Evolutionary conservation across 495 filamentous ascomycete species (phyloP).

Genomic region (Achaetomiella virescens): DNA sequence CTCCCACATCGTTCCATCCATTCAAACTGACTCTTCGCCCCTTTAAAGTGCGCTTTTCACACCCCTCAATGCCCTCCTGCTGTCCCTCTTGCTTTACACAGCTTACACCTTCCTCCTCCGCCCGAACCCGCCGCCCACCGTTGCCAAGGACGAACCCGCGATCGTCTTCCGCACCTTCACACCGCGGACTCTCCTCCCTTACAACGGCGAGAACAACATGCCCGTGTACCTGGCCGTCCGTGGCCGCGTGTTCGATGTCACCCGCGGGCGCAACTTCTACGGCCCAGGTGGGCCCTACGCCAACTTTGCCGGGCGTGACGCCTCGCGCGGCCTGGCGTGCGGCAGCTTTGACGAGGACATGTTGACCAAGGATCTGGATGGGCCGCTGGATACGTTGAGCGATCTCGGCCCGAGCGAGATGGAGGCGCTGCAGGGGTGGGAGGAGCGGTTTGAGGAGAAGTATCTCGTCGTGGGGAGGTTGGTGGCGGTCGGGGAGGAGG

Average conservation of each 20-base stretch:
- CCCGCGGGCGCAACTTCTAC: slow-evolving; percentile 81
- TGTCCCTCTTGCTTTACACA: slow-evolving; percentile 62
- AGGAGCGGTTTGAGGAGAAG: slow-evolving; percentile 87
- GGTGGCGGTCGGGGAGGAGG: slow-evolving; percentile 47
- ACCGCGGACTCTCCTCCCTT: slow-evolving; percentile 76
- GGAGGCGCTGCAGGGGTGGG: slow-evolving; percentile 82
- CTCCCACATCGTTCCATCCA: slow-evolving; percentile 15
- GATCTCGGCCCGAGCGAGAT: slow-evolving; percentile 71
- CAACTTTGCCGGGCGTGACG: slow-evolving; percentile 93
- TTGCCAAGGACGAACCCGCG: slow-evolving; percentile 62
- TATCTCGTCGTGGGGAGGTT: slow-evolving; percentile 91
- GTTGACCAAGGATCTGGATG: slow-evolving; percentile 87
- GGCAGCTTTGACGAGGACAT: slow-evolving; percentile 95
- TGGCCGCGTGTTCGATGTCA: slow-evolving; percentile 82
- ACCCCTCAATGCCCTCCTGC: slow-evolving; percentile 72
- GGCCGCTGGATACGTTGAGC: slow-evolving; percentile 73
- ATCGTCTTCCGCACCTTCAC: slow-evolving; percentile 89
- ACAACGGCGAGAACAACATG: slow-evolving; percentile 67
- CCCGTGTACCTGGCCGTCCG: slow-evolving; percentile 83
- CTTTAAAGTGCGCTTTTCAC: slow-evolving; percentile 57
- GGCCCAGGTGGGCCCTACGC: slow-evolving; percentile 88
- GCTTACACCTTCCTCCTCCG: slow-evolving; percentile 60
- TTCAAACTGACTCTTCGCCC: slow-evolving; percentile 16
- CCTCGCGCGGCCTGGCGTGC: slow-evolving; percentile 81
- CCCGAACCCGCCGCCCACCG: slow-evolving; percentile 40